Evolutionary conservation across 2,329 filamentous ascomycete species (phyloP).

Genomic region (Claviceps africana): DNA sequence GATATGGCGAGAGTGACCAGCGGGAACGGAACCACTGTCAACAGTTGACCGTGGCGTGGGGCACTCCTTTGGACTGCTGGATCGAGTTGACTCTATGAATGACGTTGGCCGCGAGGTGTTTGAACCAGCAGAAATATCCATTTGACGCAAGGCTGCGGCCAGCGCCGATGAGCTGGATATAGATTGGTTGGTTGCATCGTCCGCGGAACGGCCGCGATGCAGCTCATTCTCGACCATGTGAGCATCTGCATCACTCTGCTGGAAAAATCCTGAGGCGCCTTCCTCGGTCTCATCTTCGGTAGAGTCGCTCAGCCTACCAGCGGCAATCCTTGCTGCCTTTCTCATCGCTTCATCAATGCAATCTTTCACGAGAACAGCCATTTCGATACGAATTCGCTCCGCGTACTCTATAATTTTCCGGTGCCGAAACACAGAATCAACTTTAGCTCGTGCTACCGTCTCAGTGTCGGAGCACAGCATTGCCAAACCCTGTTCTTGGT

Average conservation of each 20-base stretch:
- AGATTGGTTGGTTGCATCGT: constrained; percentile 8
- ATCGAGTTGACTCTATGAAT: constrained; percentile 58
- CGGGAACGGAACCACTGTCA: constrained; percentile 36
- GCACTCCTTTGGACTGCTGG: constrained; percentile 80
- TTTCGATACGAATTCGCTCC: constrained; percentile 88
- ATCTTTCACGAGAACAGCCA: constrained; percentile 82
- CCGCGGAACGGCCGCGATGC: constrained; percentile 7
- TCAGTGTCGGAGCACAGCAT: constrained; percentile 84
- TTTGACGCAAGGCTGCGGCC: constrained; percentile 36
- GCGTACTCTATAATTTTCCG: constrained; percentile 90
- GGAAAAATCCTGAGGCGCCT: constrained; percentile 10
- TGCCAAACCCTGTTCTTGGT: constrained; percentile 83
- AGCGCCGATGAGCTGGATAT: constrained; percentile 35
- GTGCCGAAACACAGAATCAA: constrained; percentile 85
- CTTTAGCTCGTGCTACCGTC: constrained; percentile 68
- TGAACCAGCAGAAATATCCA: constrained; percentile 17
- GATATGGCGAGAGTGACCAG: constrained; percentile 46
- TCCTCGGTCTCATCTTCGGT: constrained; percentile 40
- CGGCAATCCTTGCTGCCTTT: constrained; percentile 78
- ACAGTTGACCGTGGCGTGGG: constrained; percentile 79
- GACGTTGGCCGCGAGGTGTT: constrained; percentile 34
- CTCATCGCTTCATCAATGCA: constrained; percentile 85
- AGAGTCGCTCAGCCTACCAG: constrained; percentile 73
- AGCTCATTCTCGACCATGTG: constrained; percentile 5
- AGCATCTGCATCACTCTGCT: constrained; percentile 6